These are phyloP conservation scores for Dioszegia crocea DNA, from an alignment of 768 basidiomycete genomes.

Conservation along the genomic window DNA sequence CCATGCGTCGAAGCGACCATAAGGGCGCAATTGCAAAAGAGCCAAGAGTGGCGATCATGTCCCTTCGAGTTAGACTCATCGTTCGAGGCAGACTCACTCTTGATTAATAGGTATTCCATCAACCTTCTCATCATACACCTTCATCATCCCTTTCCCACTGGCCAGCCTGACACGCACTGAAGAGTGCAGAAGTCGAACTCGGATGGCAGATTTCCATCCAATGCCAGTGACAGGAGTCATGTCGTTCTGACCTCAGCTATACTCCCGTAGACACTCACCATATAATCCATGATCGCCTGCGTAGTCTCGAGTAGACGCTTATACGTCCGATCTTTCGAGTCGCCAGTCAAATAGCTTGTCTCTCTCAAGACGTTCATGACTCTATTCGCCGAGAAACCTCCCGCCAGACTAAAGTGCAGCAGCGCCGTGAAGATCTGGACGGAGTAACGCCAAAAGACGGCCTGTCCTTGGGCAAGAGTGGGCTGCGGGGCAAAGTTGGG, in stretches of 20 bases:
- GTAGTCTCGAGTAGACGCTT: conserved; percentile 41
- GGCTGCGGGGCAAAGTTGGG: conserved; percentile 14
- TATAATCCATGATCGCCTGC: conserved; percentile 38
- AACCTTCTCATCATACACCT: conserved; percentile 31
- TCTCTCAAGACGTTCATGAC: conserved; percentile 40
- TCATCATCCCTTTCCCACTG: conserved; percentile 24
- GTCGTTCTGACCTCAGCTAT: conserved; percentile 32
- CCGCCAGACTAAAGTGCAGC: conserved; percentile 43
- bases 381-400: conserved; percentile 39
- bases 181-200: conserved; percentile 46
- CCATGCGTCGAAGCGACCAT: conserved; percentile 41
- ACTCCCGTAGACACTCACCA: conserved; percentile 14
- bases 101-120: conserved; percentile 48
- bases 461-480: conserved; percentile 40
- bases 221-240: conserved; percentile 36
- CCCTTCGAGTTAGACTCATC: conserved; percentile 17
- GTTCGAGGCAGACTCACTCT: conserved; percentile 30
- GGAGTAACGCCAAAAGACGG: conserved; percentile 47
- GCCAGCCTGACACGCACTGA: conserved; percentile 36
- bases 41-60: conserved; percentile 44
- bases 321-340: conserved; percentile 24
- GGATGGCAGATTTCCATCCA: conserved; percentile 44
- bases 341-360: conserved; percentile 45
- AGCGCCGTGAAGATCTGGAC: conserved; percentile 41
- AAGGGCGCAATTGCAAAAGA: conserved; percentile 46